These are phyloP conservation scores for Amanita rubescens DNA, from an alignment of 768 basidiomycete genomes.

Conservation along the genomic window DNA sequence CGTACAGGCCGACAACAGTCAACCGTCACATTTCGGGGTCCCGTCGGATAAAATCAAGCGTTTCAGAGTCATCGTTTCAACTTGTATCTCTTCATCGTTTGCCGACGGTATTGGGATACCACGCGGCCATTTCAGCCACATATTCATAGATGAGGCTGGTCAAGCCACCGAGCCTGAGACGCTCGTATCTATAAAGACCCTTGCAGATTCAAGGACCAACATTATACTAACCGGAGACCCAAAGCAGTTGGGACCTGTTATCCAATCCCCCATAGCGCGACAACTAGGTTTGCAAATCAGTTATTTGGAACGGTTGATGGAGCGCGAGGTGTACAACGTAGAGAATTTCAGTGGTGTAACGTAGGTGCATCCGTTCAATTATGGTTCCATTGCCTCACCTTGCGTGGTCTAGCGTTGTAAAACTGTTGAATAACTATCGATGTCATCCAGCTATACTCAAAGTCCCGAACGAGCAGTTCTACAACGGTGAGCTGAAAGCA, in stretches of 20 bases:
- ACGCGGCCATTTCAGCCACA: slow-evolving; percentile 6
- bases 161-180: slow-evolving; percentile 7
- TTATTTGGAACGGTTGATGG: slow-evolving; percentile 33
- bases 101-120: slow-evolving; percentile 10
- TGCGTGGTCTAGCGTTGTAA: slow-evolving; percentile 40
- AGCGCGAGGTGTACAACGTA: slow-evolving; percentile 14
- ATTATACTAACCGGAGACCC: slow-evolving; percentile 39
- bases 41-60: not conserved
- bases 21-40: not conserved
- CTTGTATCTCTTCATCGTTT: slow-evolving; percentile 9
- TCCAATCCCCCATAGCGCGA: slow-evolving; percentile 30
- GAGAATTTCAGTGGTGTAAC: not conserved
- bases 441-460: slow-evolving; percentile 53
- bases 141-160: slow-evolving; percentile 8
- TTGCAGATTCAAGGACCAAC: slow-evolving; percentile 26
- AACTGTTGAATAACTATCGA: slow-evolving; percentile 57
- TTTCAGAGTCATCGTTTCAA: slow-evolving; percentile 7
- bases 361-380: not conserved
- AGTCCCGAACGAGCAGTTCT: slow-evolving; percentile 58
- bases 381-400: not conserved
- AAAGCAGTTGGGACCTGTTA: slow-evolving; percentile 39
- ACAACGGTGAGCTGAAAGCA: slow-evolving; percentile 41
- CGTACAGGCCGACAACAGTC: not conserved
- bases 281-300: slow-evolving; percentile 31
- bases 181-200: slow-evolving; percentile 23